Evolutionary conservation across 148 eudicot species (phyloP).

Genomic region (Diospyros lotus): DNA sequence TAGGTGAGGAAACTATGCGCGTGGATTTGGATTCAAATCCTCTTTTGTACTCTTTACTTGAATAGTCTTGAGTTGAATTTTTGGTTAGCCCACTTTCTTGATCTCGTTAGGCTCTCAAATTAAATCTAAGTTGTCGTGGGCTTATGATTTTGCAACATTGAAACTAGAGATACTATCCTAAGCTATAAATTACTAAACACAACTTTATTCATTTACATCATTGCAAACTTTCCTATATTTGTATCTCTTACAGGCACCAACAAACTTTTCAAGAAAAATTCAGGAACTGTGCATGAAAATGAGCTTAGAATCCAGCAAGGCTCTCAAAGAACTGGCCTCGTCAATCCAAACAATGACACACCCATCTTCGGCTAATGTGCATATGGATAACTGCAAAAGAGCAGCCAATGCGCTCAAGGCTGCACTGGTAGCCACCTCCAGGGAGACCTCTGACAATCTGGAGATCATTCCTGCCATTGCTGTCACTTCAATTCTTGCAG

Average conservation of each 20-base stretch:
- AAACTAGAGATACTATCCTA: no score
- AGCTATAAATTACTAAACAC: no score
- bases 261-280: constrained; percentile 36
- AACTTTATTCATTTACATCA: no score
- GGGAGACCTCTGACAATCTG: constrained; percentile 21
- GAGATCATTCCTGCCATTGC: constrained; percentile 37
- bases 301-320: constrained; percentile 50
- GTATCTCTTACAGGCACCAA: constrained; percentile 37
- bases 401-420: constrained; percentile 38
- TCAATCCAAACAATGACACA: constrained; percentile 33
- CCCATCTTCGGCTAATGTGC: constrained; percentile 24
- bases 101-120: no score
- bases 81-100: no score
- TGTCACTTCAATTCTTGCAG: constrained; percentile 34
- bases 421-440: constrained; percentile 19
- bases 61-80: no score
- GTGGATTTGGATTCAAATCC: no score
- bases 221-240: not conserved
- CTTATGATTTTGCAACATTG: no score
- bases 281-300: constrained; percentile 42
- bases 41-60: no score
- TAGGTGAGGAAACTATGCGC: no score
- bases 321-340: constrained; percentile 38
- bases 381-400: constrained; percentile 33
- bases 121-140: no score